Evolutionary conservation across 768 basidiomycete genomes (phyloP), one percentile per base, ranked within the genome.

Genomic region (Boletus sensibilis): DNA sequence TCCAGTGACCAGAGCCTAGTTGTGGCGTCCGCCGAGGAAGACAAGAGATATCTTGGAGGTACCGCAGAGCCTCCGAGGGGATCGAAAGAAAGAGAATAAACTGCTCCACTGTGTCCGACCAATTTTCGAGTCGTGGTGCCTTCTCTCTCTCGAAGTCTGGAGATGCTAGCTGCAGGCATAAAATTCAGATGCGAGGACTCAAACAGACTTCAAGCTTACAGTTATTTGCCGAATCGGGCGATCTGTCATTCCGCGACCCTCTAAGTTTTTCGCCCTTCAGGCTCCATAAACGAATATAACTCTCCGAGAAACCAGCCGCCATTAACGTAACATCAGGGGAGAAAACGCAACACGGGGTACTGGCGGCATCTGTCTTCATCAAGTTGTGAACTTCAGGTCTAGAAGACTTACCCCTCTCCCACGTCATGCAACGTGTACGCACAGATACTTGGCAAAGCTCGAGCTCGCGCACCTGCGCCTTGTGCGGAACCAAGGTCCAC

Each of bases 301-400:
- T 98, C 73, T 99, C 95, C 25, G 92, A 83, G 68, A 97, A 98
- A 4, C 97, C 97, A 43, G 89, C 90, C 1, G 96, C 97, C 84
- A 99, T 85, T 12, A 98, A 72, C 9, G 95, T 89, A 0, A 88
- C 88, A 71, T 99, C 97, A 39, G 81, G 81, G 29, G 97, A 98
- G 67, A 98, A 98, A 18, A 87, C 83, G 55, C 86, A 87, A 64
- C 90, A 92, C 6, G 94, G 90, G 3, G 88, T 79, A 27, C 96
- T 98, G 39, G 29, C 16, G 56, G 50, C 27, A 62, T 48, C 49
- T 54, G 49, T 50, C 33, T 52, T 63, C 29, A 63, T 57, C 34
- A n/a, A 48, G 20, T 23, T 46, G 18, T 49, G 50, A 45, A 58
- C 47, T 35, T 37, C 16, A 34, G 35, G 39, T 43, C 20, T 21